Percentiles rank a stretch among this genome's conserved stretches.
phyloP scores from a whole-genome alignment of 1,139 yeast genomes.

The Sugiyamaella castrensis region DNA sequence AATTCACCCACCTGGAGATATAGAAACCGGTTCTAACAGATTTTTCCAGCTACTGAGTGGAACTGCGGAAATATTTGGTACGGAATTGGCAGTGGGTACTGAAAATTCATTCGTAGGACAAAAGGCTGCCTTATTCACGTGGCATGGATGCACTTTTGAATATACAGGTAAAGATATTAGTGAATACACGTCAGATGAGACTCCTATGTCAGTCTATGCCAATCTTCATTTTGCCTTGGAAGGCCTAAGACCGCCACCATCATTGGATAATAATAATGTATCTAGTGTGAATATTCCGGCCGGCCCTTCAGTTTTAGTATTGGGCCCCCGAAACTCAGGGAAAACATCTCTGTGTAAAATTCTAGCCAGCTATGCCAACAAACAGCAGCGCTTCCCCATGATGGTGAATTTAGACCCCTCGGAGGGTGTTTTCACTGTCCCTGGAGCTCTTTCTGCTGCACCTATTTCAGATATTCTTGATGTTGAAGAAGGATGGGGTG shows the following conservation, averaged over 20 bases:
- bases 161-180: slow-evolving; percentile 43
- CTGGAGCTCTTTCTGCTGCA: slow-evolving; percentile 84
- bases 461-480: slow-evolving; percentile 80
- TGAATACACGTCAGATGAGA: slow-evolving; percentile 70
- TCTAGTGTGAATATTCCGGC: slow-evolving; percentile 10
- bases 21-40: slow-evolving; percentile 1
- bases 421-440: slow-evolving; percentile 73
- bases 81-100: slow-evolving; percentile 75
- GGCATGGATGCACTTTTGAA: slow-evolving; percentile 51
- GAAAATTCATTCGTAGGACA: slow-evolving; percentile 59
- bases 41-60: slow-evolving; percentile 49
- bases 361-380: slow-evolving; percentile 71
- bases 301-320: slow-evolving; percentile 62
- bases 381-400: slow-evolving; percentile 57
- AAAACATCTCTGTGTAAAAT: slow-evolving; percentile 73
- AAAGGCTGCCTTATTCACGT: slow-evolving; percentile 59
- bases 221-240: slow-evolving; percentile 79
- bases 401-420: slow-evolving; percentile 81
- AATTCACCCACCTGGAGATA: not conserved
- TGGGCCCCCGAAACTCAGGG: slow-evolving; percentile 75
- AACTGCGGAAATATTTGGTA: slow-evolving; percentile 86
- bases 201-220: slow-evolving; percentile 59
- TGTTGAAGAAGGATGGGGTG: slow-evolving; percentile 82
- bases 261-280: slow-evolving; percentile 5
- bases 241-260: slow-evolving; percentile 44